Evolutionary conservation across 2,329 filamentous ascomycete species (phyloP), one percentile per base, ranked within the genome.

Genomic region (Claviceps monticola): DNA sequence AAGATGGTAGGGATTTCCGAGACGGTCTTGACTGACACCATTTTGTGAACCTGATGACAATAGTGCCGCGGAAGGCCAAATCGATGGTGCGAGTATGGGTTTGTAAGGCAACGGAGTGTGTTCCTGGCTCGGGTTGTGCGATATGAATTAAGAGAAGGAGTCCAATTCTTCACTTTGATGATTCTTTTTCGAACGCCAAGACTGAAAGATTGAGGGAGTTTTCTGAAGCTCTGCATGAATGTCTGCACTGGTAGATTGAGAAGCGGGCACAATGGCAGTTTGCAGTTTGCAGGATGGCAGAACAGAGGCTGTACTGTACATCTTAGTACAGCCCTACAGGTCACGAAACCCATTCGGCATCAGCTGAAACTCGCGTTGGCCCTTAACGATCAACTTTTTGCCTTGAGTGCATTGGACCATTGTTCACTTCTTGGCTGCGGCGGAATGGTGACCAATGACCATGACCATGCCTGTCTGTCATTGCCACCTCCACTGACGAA

Each of bases 1-100:
- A 74, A 71, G 55, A 88, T 68, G 37, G 77, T 80, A 5, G 80
- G 82, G 48, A 88, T 82, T 29, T 82, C 73, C 56, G 70, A 60
- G 49, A 77, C 67, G 5, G 70, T 54, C 49, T 70, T 69, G 52
- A 55, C 53, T 4, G 43, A 36, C 5, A 53, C 23, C 46, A 53
- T 52, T 26, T n/a, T 36, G 36, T 3, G 21, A 26, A 9, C 14
- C 6, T 42, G 44, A 48, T 29, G 29, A 5, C 14, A 38, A 26
- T 5, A 17, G 9, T n/a, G 14, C 14, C 38, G 38, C 16, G 8
- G 16, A 41, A 17, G 38, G 38, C 17, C 4, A 39, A 16, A 48
- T 23, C 17, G 7, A 26, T 19, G 13, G 14, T 13, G 16, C 7
- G 21, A 26, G 29, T 36, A 48, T 23, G 46, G 4, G 2, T 34